Evolutionary conservation across 2,329 filamentous ascomycete genomes (phyloP).

Genomic region (Bipolaris zeicola): DNA sequence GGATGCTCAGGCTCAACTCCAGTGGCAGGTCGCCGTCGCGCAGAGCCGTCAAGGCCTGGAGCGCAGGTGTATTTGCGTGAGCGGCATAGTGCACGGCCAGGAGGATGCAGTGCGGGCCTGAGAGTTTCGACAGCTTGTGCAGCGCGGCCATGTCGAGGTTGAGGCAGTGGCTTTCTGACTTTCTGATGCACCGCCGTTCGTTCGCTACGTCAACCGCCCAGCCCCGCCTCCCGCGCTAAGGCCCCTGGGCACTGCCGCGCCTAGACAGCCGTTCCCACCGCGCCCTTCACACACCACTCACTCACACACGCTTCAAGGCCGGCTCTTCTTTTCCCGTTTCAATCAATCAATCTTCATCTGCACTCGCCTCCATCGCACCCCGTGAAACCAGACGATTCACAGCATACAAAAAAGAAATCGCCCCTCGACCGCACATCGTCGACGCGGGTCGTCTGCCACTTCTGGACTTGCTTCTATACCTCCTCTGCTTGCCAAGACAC

Average conservation of each 20-base stretch:
- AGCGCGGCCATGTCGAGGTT: conserved; percentile 31
- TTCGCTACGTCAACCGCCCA: conserved; percentile 29
- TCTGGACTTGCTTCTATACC: conserved; percentile 1
- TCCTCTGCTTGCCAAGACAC: conserved; percentile 15
- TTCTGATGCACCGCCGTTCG: conserved; percentile 13
- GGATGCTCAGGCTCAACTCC: conserved; percentile 71
- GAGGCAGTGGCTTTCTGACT: not conserved
- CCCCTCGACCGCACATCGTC: not conserved
- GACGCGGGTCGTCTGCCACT: not conserved
- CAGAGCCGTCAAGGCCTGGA: conserved; percentile 64
- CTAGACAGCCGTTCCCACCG: not conserved
- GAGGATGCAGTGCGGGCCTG: conserved; percentile 71
- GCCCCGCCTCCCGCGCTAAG: conserved; percentile 7
- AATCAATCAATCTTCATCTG: not conserved
- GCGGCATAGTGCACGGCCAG: conserved; percentile 73
- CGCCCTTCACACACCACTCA: not conserved
- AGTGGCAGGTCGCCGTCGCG: conserved; percentile 64
- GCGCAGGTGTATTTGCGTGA: conserved; percentile 66
- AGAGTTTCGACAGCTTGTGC: conserved; percentile 52
- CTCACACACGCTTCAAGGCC: not conserved
- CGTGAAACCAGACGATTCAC: not conserved
- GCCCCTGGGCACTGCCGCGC: conserved; percentile 19
- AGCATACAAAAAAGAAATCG: not conserved
- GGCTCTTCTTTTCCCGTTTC: not conserved
- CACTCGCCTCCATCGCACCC: not conserved